Evolutionary conservation across 345 rosid genomes (phyloP).

Genomic region (Boechera divaricarpa): DNA sequence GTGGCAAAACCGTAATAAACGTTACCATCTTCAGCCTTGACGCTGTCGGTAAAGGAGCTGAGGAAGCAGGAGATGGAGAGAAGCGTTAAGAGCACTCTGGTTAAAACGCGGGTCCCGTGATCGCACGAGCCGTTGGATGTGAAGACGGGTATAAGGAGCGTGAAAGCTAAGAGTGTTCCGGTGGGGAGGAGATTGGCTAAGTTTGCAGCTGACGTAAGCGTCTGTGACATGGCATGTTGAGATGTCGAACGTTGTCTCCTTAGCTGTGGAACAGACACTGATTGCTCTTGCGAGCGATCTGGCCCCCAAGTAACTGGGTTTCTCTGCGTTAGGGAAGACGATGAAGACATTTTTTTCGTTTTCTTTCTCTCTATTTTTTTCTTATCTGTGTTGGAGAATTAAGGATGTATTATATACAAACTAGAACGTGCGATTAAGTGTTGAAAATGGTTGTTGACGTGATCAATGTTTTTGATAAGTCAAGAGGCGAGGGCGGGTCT

Average conservation of each 20-base stretch:
- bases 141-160: constrained; percentile 77
- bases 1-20: constrained; percentile 84
- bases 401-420: constrained; percentile 1
- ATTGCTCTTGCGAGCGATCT: constrained; percentile 19
- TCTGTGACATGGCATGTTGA: constrained; percentile 69
- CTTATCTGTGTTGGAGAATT: background rate
- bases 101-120: constrained; percentile 58
- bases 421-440: constrained; percentile 15
- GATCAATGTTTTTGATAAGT: constrained; percentile 30
- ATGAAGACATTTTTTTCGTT: constrained; percentile 28
- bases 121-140: constrained; percentile 87
- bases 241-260: constrained; percentile 51
- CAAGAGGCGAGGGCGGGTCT: constrained; percentile 13
- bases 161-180: constrained; percentile 87
- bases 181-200: constrained; percentile 96
- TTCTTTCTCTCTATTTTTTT: background rate
- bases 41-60: constrained; percentile 79
- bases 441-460: constrained; percentile 27
- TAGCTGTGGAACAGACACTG: constrained; percentile 45
- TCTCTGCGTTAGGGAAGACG: constrained; percentile 37
- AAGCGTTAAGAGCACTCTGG: constrained; percentile 61
- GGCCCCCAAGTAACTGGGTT: constrained; percentile 15
- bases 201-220: constrained; percentile 80
- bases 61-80: constrained; percentile 79
- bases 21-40: constrained; percentile 59